Base-by-base conservation (phyloP, 2,329 filamentous ascomycete species). In the Aspergillus versicolor region DNA sequence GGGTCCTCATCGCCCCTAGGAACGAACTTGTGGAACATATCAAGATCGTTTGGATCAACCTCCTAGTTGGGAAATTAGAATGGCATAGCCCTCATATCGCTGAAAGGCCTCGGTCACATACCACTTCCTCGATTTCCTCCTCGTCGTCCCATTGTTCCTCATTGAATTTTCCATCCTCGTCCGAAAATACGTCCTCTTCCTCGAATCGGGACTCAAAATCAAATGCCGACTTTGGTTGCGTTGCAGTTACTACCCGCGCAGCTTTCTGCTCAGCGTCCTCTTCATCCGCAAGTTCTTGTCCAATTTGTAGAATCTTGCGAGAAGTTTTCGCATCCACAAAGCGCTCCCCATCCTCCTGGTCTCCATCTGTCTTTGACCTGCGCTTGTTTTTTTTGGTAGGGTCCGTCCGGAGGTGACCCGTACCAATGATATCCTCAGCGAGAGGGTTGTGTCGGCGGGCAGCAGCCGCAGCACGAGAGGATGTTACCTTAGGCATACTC, bases 311-410 rank as follows among this genome's bases (percentile, higher is more conserved):
- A 71, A 99, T 99, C 68, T 91, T 92, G 65, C 88, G 84, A 56
- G 93, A 96, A 17, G 92, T 87, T 72, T 91, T 92, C 57, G 92
- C 87, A 73, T 97, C 92, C 60, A 99, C 86, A 69, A 89, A 97
- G 62, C 82, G 80, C 60, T 89, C 85, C 59, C 84, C 82, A 57
- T 85, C 82, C 9, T 82, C 81, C 32, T 83, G 81, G 34, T 86
- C 82, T n/a, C 68, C 84, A 50, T 81, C 74, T 38, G 75, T 69
- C 49, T 72, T 71, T 54, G 80, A 83, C 74, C 86, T 89, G 63
- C 81, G 79, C 74, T 87, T 88, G 65, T 82, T 82, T 79, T 91
- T 91, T 68, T 81, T 81, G 65, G 87, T 87, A 30, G 85, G 81
- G 81, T 92, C 87, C 72, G 86, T 86, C 78, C 92, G 85, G 68